Evolutionary conservation across 78 protist species (phyloP).

Genomic region (Cavenderia fasciculata): DNA sequence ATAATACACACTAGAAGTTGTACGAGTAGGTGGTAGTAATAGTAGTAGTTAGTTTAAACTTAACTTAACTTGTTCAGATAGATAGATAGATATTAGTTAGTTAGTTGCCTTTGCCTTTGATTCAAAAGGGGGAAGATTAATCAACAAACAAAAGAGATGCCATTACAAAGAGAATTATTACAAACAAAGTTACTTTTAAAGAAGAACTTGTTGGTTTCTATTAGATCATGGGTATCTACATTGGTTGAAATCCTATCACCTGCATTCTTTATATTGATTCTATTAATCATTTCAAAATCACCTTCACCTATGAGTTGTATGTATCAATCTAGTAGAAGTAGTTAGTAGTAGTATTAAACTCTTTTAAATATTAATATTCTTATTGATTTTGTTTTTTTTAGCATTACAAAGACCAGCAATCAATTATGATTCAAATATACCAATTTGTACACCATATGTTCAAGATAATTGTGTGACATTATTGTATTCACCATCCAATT

Average conservation of each 20-base stretch:
- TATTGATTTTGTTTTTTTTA: too few relatives aligned
- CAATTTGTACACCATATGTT: constrained; percentile 26
- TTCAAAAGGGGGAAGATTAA: too few relatives aligned
- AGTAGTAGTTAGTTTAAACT: too few relatives aligned
- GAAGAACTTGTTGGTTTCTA: constrained; percentile 63
- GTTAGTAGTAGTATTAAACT: background rate
- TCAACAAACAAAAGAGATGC: background rate
- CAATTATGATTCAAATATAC: background rate
- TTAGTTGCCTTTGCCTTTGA: too few relatives aligned
- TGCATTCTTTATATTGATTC: constrained; percentile 35
- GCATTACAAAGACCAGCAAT: constrained; percentile 4
- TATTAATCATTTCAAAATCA: constrained; percentile 34
- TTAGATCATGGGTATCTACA: constrained; percentile 30
- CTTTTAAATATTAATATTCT: too few relatives aligned
- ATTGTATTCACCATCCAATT: constrained; percentile 41
- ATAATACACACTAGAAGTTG: too few relatives aligned
- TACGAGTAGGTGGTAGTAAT: too few relatives aligned
- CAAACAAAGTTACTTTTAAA: constrained; percentile 48
- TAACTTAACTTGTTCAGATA: too few relatives aligned
- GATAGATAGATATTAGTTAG: too few relatives aligned
- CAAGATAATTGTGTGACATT: constrained; percentile 52
- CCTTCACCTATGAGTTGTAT: background rate
- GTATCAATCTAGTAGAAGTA: background rate
- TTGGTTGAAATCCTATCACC: constrained; percentile 49
- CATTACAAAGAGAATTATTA: constrained; percentile 5